Conservation (phyloP, 345 rosid species). For the Acer yangbiense region DNA sequence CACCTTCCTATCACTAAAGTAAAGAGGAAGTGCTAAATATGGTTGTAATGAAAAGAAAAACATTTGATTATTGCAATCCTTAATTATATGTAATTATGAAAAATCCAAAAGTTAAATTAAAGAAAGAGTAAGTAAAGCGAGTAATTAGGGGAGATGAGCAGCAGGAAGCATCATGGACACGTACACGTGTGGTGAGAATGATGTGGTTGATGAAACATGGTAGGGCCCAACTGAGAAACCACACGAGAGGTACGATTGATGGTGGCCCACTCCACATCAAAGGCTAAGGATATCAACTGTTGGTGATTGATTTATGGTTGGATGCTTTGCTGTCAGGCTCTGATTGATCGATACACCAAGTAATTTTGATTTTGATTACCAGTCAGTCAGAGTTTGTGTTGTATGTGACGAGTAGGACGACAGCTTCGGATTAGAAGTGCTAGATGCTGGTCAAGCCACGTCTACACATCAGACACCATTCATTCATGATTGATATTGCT, state of each 20-base stretch:
- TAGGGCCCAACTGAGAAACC: background rate
- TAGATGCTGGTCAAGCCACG: slow-evolving; percentile 33
- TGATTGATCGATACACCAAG: background rate
- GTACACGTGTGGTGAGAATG: slow-evolving; percentile 7
- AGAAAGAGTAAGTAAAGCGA: background rate
- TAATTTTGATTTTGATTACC: background rate
- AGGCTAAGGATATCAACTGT: background rate
- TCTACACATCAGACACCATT: slow-evolving; percentile 22
- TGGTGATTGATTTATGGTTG: background rate
- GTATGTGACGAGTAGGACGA: background rate
- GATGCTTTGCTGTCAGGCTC: background rate
- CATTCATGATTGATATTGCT: background rate
- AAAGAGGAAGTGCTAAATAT: no score
- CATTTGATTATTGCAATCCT: no score
- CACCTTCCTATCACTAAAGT: no score
- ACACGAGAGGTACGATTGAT: slow-evolving; percentile 11
- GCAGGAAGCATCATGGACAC: slow-evolving; percentile 2
- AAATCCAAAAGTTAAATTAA: no score
- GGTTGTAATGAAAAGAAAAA: no score
- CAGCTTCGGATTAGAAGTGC: background rate
- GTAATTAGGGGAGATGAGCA: background rate
- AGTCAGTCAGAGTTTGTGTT: background rate
- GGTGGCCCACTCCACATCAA: background rate
- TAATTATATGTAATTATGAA: background rate
- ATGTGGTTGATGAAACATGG: background rate